Evolutionary conservation across 306 rosid species (phyloP), one percentile per base, ranked within the genome.

Genomic region (Sphenostylis stenocarpa): DNA sequence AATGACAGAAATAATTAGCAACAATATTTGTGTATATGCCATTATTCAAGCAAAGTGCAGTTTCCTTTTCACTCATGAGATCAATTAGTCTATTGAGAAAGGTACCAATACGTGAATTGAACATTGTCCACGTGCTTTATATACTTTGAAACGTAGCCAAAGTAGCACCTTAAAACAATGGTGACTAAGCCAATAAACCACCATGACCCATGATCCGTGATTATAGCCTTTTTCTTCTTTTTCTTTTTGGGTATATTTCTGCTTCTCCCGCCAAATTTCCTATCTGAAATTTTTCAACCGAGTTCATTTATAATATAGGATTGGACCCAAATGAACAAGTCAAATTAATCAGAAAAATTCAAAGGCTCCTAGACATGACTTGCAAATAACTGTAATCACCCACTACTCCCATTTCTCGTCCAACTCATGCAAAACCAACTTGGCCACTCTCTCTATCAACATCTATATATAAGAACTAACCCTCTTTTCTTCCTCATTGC

Each of bases 381-480:
- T 58, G 39, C 4, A 47, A 74, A 62, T 76, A 81, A 72, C 77
- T 23, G 78, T 51, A 49, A 62, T 63, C 45, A 47, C 73, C 77
- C 85, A 76, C 81, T 63, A 70, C 43, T 36, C 34, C 84, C 72
- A 70, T 81, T 41, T 74, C 71, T 24, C 70, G 38, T 65, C 62
- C 75, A 80, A 38, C 73, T 49, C 14, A 12, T 19, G n/a, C 41
- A 43, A 43, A 56, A 12, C 80, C 80, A 44, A 81, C 84, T 81
- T 68, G 36, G 0, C 73, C 81, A 73, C 82, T 69, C 41, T 57
- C 69, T 44, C 23, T 36, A 28, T 58, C 45, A 31, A 21, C 45
- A 12, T 33, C 78, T 82, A 63, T 82, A 63, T 56, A 72, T 78
- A 39, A 67, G 23, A 83, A 21, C 53, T 43, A 24, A 17, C 31